A percentile compares a stretch with the other conserved stretches of the same genome.
Conservation (phyloP, 371 early-diverging fungal species). For the Rhizopus arrhizus region DNA sequence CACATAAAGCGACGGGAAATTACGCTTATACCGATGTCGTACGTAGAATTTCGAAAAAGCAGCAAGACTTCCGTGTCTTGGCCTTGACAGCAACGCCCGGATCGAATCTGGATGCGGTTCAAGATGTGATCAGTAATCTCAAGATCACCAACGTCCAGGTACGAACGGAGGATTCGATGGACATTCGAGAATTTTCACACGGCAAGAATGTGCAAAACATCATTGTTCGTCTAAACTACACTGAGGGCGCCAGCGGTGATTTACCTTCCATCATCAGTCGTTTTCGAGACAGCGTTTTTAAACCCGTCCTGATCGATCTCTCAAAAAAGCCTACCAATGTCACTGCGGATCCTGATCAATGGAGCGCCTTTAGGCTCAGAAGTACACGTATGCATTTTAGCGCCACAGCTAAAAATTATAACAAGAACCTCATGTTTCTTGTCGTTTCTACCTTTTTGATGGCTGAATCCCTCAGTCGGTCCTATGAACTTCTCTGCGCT, state of each 20-base stretch:
- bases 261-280: slow-evolving; percentile 30
- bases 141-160: slow-evolving; percentile 80
- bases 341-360: slow-evolving; percentile 40
- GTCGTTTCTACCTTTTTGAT: slow-evolving; percentile 47
- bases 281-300: slow-evolving; percentile 47
- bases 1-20: slow-evolving; percentile 86
- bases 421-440: slow-evolving; percentile 25
- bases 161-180: slow-evolving; percentile 88
- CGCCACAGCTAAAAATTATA: slow-evolving; percentile 27
- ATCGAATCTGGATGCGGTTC: slow-evolving; percentile 72
- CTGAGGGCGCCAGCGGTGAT: slow-evolving; percentile 53
- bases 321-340: slow-evolving; percentile 45
- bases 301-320: slow-evolving; percentile 52
- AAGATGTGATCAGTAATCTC: slow-evolving; percentile 75
- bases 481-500: slow-evolving; percentile 56
- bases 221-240: slow-evolving; percentile 64
- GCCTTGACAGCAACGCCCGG: slow-evolving; percentile 95
- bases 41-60: slow-evolving; percentile 48
- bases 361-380: slow-evolving; percentile 52
- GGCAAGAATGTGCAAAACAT: slow-evolving; percentile 67
- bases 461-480: slow-evolving; percentile 49
- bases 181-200: slow-evolving; percentile 76
- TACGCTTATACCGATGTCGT: slow-evolving; percentile 83
- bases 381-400: slow-evolving; percentile 47
- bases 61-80: slow-evolving; percentile 73